phyloP scores from a whole-genome alignment of 2,329 filamentous ascomycete species.

The Balansia obtecta region DNA sequence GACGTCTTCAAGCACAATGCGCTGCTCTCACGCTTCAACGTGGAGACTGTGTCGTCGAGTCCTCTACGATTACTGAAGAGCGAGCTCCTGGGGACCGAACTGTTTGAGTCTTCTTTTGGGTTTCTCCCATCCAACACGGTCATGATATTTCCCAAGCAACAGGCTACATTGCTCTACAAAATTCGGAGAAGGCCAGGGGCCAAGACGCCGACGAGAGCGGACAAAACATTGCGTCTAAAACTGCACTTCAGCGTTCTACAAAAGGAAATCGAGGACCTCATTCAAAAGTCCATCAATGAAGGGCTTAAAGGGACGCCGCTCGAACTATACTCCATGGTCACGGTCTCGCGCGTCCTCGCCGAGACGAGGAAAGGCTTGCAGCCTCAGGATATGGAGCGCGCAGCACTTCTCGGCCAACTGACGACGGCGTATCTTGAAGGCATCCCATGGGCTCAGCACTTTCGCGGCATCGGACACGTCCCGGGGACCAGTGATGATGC shows the following conservation, averaged over 20 bases:
- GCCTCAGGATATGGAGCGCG: conserved; percentile 41
- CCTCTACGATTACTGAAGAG: conserved; percentile 66
- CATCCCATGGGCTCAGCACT: conserved; percentile 35
- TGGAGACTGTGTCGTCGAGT: conserved; percentile 65
- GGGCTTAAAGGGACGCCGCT: conserved; percentile 29
- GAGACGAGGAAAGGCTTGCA: conserved; percentile 32
- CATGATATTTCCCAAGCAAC: conserved; percentile 67
- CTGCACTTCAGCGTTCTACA: conserved; percentile 67
- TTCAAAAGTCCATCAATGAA: conserved; percentile 30
- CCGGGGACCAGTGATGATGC: conserved; percentile 22
- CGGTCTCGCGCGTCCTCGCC: conserved; percentile 30
- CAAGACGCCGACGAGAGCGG: conserved; percentile 18
- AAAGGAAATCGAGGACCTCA: conserved; percentile 50
- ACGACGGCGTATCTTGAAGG: conserved; percentile 34
- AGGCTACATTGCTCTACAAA: conserved; percentile 69
- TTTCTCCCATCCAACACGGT: conserved; percentile 38
- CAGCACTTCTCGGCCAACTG: conserved; percentile 39
- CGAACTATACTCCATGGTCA: conserved; percentile 32
- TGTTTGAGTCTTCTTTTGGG: conserved; percentile 54
- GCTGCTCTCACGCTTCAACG: conserved; percentile 81
- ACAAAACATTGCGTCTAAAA: conserved; percentile 49
- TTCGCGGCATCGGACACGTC: conserved; percentile 35
- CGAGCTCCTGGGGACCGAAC: conserved; percentile 55
- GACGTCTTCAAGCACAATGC: conserved; percentile 80
- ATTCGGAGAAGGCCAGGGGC: conserved; percentile 45